Base-by-base conservation (phyloP, 2,329 filamentous ascomycete genomes). In the Cladorrhinum sp. region DNA sequence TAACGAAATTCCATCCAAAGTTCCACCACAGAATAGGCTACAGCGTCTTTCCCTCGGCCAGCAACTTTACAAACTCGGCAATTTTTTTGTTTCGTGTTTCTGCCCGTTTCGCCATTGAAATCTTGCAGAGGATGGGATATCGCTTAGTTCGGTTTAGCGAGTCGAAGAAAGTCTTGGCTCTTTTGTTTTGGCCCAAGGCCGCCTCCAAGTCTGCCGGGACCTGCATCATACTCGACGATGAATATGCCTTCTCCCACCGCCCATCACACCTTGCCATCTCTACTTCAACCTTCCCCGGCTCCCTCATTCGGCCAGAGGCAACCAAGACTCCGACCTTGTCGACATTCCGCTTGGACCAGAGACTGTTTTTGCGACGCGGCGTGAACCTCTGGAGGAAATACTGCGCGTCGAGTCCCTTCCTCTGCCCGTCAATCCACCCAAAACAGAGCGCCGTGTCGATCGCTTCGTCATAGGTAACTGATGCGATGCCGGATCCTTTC, bases 381-480 rank as follows among this genome's bases (percentile, higher is more conserved):
- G 84, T 85, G 74, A 85, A 87, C 8, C 83, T 78, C 65, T 84
- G 82, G 1, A 82, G 68, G 69, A 82, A 86, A 65, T 77, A 79
- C 2, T 72, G 66, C 0, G 75, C 75, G 64, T 85, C 79, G 52
- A 75, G 69, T 2, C 73, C 73, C 52, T 76, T 75, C 1, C 76
- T 76, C 66, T 84, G 82, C 0, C 84, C 82, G 68, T 87, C 84
- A 60, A 87, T 87, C 84, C 85, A 87, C 48, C 85, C 85, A 67
- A 81, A 82, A 69, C 84, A 86, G 6, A 87, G 75, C 1, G 84
- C 83, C 33, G 76, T 72, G 67, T 86, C 80, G 18, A 87, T 76
- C 1, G 84, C 84, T 68, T 85, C 73, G 62, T 67, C 76, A 68
- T 79, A 79, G 16, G 76, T 77, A 14, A 85, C 71, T 0, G 80